phyloP scores from a whole-genome alignment of 2,329 filamentous ascomycete species.

The Pseudogymnoascus sp. region DNA sequence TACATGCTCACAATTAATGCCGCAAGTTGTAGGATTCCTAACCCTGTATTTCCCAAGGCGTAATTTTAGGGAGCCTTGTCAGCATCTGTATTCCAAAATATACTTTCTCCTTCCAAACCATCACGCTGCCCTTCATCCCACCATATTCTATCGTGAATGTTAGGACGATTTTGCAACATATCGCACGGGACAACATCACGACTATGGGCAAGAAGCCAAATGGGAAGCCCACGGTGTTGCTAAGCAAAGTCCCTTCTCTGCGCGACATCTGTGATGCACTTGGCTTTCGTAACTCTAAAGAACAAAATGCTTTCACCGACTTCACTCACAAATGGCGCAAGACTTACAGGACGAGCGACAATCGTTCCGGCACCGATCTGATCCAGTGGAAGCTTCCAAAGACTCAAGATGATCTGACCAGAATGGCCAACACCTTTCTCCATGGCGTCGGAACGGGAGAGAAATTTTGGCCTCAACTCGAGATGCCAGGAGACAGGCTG shows the following conservation, averaged over 20 bases:
- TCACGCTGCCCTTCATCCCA: background rate
- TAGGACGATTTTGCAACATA: background rate
- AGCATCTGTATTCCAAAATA: background rate
- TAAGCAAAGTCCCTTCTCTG: slow-evolving; percentile 16
- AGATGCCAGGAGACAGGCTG: slow-evolving; percentile 12
- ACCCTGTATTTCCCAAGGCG: background rate
- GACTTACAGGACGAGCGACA: slow-evolving; percentile 11
- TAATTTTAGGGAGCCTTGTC: background rate
- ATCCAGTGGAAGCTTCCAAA: slow-evolving; percentile 14
- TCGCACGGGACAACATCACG: background rate
- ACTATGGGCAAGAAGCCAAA: background rate
- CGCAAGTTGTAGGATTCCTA: background rate
- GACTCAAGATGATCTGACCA: slow-evolving; percentile 12
- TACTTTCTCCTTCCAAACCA: background rate
- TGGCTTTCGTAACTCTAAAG: slow-evolving; percentile 18
- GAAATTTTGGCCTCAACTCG: slow-evolving; percentile 15
- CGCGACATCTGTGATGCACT: slow-evolving; percentile 14
- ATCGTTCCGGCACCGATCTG: slow-evolving; percentile 2
- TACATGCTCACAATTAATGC: background rate
- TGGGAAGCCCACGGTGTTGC: background rate
- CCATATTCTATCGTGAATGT: background rate
- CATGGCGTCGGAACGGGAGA: slow-evolving; percentile 14
- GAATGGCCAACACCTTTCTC: slow-evolving; percentile 16
- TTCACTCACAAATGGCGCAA: slow-evolving; percentile 15
- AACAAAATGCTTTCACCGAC: slow-evolving; percentile 15